Percentiles rank a stretch among this genome's conserved stretches.
Evolutionary conservation across 441 rosid species (phyloP).

Genomic region (Jatropha podagrica): DNA sequence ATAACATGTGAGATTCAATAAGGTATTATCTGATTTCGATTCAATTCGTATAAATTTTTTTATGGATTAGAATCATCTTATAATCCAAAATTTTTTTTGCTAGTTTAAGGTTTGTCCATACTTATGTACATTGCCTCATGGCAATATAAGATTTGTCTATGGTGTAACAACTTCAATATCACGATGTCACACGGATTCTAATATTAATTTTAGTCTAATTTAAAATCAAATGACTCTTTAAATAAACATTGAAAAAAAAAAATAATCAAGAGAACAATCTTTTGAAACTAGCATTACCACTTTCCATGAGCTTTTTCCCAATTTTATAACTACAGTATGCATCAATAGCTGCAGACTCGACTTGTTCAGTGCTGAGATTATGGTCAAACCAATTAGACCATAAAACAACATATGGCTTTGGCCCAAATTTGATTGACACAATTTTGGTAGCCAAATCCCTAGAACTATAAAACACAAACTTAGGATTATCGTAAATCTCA

Average conservation of each 20-base stretch:
- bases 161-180: no score
- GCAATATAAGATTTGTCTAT: no score
- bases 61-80: no score
- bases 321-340: conserved; percentile 33
- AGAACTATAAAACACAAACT: conserved; percentile 18
- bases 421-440: conserved; percentile 14
- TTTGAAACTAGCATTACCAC: conserved; percentile 25
- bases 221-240: background rate
- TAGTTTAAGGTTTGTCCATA: no score
- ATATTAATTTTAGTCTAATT: background rate
- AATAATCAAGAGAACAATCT: conserved; percentile 21
- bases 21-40: no score
- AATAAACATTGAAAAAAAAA: background rate
- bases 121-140: no score
- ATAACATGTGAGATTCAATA: no score
- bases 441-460: conserved; percentile 29
- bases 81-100: no score
- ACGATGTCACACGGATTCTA: no score
- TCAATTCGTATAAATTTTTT: no score
- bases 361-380: conserved; percentile 18
- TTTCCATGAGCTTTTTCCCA: conserved; percentile 32
- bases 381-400: conserved; percentile 30
- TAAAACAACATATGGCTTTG: conserved; percentile 20
- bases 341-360: conserved; percentile 29
- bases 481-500: conserved; percentile 26